phyloP scores from a whole-genome alignment of 257 asterid species.

The Solanum ahanhuiri region DNA sequence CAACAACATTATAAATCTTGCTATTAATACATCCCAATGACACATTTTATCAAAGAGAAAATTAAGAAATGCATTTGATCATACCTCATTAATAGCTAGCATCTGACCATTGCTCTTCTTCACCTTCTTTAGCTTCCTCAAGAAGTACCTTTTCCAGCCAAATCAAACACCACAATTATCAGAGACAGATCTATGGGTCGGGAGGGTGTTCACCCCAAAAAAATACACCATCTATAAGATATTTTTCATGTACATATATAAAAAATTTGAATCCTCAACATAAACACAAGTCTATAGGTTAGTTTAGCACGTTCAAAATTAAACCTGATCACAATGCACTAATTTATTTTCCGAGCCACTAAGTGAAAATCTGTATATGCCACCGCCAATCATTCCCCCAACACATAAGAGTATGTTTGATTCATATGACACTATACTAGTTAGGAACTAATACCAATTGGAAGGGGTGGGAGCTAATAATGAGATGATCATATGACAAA shows the following conservation, averaged over 20 bases:
- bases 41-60: background rate
- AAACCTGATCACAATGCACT: background rate
- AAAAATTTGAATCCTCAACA: too few species aligned
- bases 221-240: background rate
- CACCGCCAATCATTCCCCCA: background rate
- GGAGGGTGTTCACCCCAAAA: background rate
- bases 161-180: background rate
- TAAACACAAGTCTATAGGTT: background rate
- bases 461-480: background rate
- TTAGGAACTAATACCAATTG: background rate
- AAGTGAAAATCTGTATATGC: background rate
- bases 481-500: background rate
- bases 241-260: background rate
- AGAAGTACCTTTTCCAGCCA: slow-evolving; percentile 48
- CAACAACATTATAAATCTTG: background rate
- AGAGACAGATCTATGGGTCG: background rate
- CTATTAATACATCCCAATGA: background rate
- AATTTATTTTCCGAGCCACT: too few species aligned
- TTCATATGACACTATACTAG: background rate
- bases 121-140: slow-evolving; percentile 90
- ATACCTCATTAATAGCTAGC: slow-evolving; percentile 86
- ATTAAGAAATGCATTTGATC: background rate
- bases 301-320: background rate
- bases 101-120: slow-evolving; percentile 85
- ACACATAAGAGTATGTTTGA: background rate